Base-by-base conservation (phyloP, 2,329 filamentous ascomycete species). In the Cordyceps pruinosa region DNA sequence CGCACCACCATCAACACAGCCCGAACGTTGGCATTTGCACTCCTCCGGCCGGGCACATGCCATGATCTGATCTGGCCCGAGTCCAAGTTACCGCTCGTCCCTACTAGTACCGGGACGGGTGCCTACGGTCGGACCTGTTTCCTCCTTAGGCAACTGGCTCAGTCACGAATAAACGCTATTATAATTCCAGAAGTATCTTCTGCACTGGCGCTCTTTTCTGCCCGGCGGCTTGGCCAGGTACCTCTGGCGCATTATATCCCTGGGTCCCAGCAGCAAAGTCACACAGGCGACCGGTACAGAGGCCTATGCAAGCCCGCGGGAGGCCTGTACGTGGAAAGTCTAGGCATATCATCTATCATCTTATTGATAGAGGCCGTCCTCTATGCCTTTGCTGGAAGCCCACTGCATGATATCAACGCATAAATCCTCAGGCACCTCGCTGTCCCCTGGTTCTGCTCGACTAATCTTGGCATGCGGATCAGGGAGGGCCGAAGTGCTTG, bases 61-160 rank as follows among this genome's bases (percentile, higher is more conserved):
- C 32, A 39, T 47, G 52, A 34, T 55, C 52, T 55, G 42, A 55
- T 47, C 30, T 54, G 17, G 30, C 30, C n/a, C 42, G 10, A 37
- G 39, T 25, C 25, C 9, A 32, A 46, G 23, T 48, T 34, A 49
- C 32, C 7, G 13, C 23, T 41, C 45, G 35, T 45, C 41, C 15
- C 13, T 10, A 34, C 34, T 48, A 48, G 30, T 47, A 41, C 15
- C 17, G 21, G 45, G 34, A 32, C 28, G 44, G 35, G 13, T 26
- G 44, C 53, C 32, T 23, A 41, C 35, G 34, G 34, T 42, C 45
- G 34, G 53, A 49, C 44, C 5, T 46, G 53, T 19, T 42, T 19
- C 35, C 53, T 19, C 9, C 9, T 54, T 47, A 26, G 51, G 30
- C 28, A 46, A 21, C 17, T 41, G 41, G 41, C 51, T 28, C 13